These are phyloP conservation scores for Euphorbia corollata DNA, from an alignment of 441 rosid species.

Conservation along the genomic window DNA sequence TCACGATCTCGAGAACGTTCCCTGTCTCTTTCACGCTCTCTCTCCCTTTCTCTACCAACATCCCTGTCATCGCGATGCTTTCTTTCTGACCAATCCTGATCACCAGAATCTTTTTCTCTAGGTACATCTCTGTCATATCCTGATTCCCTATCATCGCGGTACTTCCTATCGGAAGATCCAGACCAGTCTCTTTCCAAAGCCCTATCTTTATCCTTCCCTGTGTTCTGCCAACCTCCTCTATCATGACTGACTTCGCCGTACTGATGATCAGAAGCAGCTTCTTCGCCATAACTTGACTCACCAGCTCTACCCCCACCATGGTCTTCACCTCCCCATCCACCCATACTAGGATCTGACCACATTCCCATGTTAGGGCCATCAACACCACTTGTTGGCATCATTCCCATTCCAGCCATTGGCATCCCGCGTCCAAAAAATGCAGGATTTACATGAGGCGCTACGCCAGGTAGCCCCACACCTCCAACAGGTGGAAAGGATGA, in stretches of 20 bases:
- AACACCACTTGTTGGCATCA: conserved; percentile 59
- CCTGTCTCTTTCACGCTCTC: conserved; percentile 49
- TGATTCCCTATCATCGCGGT: conserved; percentile 53
- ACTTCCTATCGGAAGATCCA: conserved; percentile 67
- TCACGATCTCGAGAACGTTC: conserved; percentile 56
- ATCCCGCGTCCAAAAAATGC: conserved; percentile 78
- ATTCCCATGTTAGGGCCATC: conserved; percentile 77
- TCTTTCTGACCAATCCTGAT: conserved; percentile 54
- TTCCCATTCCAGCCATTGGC: conserved; percentile 76
- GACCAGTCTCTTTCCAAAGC: conserved; percentile 62
- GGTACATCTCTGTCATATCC: conserved; percentile 52
- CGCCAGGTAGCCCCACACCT: conserved; percentile 29
- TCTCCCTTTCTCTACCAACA: conserved; percentile 53
- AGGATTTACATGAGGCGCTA: conserved; percentile 85
- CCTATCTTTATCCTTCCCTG: conserved; percentile 58
- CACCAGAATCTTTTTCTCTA: conserved; percentile 54
- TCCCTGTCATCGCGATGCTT: conserved; percentile 63
- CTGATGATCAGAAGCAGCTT: conserved; percentile 76
- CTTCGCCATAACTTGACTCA: conserved; percentile 74
- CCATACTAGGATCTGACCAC: conserved; percentile 72
- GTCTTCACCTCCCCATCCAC: conserved; percentile 68
- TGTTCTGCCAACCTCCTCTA: conserved; percentile 50
- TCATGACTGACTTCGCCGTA: conserved; percentile 68
- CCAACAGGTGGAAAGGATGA: conserved; percentile 61
- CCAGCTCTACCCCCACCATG: conserved; percentile 56